These are phyloP conservation scores for Coemansia sp. DNA, from an alignment of 192 early-diverging fungal species.

Conservation along the genomic window DNA sequence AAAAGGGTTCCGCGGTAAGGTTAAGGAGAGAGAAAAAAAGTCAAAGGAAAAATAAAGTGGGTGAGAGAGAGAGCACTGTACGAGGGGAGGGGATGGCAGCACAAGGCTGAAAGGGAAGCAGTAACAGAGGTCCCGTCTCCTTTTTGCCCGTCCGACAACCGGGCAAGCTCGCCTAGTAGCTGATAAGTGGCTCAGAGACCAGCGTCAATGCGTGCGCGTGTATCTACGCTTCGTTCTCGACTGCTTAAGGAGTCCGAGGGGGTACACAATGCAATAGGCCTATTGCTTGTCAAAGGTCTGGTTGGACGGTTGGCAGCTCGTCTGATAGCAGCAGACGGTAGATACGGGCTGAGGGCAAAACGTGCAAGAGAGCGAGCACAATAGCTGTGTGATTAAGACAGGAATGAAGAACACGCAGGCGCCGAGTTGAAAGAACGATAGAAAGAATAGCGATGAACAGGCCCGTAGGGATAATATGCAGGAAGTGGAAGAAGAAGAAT, in stretches of 20 bases:
- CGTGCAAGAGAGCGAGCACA: background rate
- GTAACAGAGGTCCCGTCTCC: background rate
- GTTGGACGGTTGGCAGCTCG: background rate
- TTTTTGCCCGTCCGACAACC: background rate
- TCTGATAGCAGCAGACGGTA: background rate
- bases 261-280: background rate
- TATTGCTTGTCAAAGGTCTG: conserved; percentile 3
- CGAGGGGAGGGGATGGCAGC: background rate
- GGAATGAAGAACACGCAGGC: background rate
- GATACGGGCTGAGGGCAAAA: background rate
- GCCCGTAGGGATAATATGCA: conserved; percentile 3
- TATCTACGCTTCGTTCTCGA: background rate
- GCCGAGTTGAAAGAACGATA: background rate
- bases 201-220: background rate
- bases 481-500: background rate
- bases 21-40: conserved; percentile 17
- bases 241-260: background rate
- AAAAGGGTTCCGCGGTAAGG: conserved; percentile 6
- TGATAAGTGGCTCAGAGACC: background rate
- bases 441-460: conserved; percentile 1
- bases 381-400: background rate
- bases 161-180: background rate
- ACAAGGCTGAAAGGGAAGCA: background rate
- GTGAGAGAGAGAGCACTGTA: conserved; percentile 8
- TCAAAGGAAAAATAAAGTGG: conserved; percentile 16